phyloP scores from a whole-genome alignment of 1,284 basidiomycete genomes.

The Austropuccinia psidii region DNA sequence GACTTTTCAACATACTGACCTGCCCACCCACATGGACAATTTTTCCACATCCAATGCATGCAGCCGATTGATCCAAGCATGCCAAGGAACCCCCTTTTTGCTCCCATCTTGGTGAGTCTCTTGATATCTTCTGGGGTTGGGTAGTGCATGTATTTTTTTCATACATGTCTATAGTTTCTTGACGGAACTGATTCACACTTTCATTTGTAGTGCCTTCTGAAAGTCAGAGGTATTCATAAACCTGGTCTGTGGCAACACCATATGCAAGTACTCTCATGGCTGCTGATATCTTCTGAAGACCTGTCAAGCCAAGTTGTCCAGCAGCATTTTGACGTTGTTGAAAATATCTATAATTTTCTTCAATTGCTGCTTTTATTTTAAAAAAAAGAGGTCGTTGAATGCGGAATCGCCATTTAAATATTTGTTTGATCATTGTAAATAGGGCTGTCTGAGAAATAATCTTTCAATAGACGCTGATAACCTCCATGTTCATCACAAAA shows the following conservation, averaged over 20 bases:
- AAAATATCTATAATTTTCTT: background rate
- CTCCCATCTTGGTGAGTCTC: background rate
- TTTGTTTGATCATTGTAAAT: background rate
- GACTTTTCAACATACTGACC: too few species aligned
- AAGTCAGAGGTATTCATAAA: background rate
- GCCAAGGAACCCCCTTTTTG: conserved; percentile 7
- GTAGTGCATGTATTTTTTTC: background rate
- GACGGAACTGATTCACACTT: background rate
- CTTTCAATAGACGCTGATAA: background rate
- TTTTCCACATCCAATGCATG: conserved; percentile 15
- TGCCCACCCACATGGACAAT: background rate
- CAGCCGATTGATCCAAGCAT: background rate
- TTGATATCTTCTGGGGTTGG: background rate
- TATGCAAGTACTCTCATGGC: background rate
- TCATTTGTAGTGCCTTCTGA: background rate
- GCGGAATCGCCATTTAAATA: too few species aligned
- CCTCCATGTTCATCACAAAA: too few species aligned
- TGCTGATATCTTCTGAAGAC: background rate
- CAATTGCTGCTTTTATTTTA: background rate
- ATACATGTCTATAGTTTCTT: background rate
- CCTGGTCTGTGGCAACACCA: background rate
- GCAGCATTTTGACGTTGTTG: background rate
- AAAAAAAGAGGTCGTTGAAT: too few species aligned
- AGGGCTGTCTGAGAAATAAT: background rate
- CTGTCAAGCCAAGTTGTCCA: background rate